Evolutionary conservation across 2,329 filamentous ascomycete genomes (phyloP), one percentile per base, ranked within the genome.

Genomic region (Blastomyces parvus): DNA sequence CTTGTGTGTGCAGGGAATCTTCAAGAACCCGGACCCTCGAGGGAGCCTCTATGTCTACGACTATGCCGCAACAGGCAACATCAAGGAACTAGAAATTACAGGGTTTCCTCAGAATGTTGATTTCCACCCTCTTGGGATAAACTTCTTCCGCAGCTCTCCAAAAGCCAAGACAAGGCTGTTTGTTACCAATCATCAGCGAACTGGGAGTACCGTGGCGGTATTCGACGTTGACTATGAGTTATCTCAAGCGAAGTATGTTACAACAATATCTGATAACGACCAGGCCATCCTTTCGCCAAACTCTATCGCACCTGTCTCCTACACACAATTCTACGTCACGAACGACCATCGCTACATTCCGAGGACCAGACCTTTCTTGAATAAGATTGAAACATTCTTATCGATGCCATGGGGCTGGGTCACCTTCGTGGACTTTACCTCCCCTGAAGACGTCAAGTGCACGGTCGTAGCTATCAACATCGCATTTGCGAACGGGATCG

Each of bases 191-290:
- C 65, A 67, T 42, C 57, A 53, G 36, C n/a, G 60, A 19, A 61
- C 59, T 25, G 63, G 63, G 17, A 63, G 61, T 25, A 64, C 52
- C 22, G 59, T 67, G 17, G 64, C 62, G 48, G 53, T 67, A 30
- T 66, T 67, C 56, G 66, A 67, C 50, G 52, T 67, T 17, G 64
- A 67, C 59, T 67, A 67, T 59, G 62, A 66, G 22, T 48, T 62
- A 19, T 60, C 63, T 30, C 57, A 59, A 40, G 66, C 66, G 48
- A 60, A 62, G 4, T 65, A 66, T 44, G 55, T 66, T 14, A 53
- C 53, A 40, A 64, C 64, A 3, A 63, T 67, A 25, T 64, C 58
- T 30, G 66, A 67, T 61, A 61, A 59, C 30, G 52, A 60, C 19
- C 55, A 64, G n/a, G 61, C 59, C 19, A 66, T 67, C 60, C 25